Percentiles rank a stretch among this genome's conserved stretches.
phyloP scores from a whole-genome alignment of 306 rosid species.

The Lotus japonicus region DNA sequence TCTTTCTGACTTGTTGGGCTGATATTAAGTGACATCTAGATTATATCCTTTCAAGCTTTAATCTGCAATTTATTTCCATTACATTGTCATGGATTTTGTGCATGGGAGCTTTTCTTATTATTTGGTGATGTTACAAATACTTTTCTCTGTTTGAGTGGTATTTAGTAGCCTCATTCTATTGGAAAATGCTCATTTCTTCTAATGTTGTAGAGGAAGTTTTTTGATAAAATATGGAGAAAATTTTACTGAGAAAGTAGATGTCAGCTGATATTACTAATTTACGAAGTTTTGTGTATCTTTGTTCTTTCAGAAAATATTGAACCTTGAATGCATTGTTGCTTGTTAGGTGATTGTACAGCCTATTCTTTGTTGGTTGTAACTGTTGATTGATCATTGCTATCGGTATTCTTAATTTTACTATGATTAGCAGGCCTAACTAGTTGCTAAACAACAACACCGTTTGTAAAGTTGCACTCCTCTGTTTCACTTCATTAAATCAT shows the following conservation, averaged over 20 bases:
- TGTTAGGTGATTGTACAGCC: constrained; percentile 5
- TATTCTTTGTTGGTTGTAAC: not conserved
- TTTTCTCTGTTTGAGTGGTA: not conserved
- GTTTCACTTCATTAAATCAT: not conserved
- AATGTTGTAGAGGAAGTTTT: constrained; percentile 7
- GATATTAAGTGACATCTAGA: not conserved
- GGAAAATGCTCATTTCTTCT: not conserved
- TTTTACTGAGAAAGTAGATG: not conserved
- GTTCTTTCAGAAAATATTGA: not conserved
- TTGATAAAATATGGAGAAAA: not conserved
- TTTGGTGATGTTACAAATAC: not conserved
- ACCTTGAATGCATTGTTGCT: not conserved
- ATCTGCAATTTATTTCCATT: not conserved
- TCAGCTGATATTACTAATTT: not conserved
- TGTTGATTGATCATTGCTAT: too few relatives aligned
- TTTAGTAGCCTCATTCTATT: not conserved
- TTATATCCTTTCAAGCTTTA: constrained; percentile 6
- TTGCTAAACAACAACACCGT: not conserved
- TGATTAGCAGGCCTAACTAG: not conserved
- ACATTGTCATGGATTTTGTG: not conserved
- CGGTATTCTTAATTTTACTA: not conserved
- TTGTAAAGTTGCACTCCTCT: not conserved
- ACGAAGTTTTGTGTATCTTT: not conserved
- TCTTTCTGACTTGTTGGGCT: not conserved
- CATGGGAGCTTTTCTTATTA: not conserved